Conservation (phyloP, 1,284 basidiomycete genomes). For the Fereydounia khargensis region DNA sequence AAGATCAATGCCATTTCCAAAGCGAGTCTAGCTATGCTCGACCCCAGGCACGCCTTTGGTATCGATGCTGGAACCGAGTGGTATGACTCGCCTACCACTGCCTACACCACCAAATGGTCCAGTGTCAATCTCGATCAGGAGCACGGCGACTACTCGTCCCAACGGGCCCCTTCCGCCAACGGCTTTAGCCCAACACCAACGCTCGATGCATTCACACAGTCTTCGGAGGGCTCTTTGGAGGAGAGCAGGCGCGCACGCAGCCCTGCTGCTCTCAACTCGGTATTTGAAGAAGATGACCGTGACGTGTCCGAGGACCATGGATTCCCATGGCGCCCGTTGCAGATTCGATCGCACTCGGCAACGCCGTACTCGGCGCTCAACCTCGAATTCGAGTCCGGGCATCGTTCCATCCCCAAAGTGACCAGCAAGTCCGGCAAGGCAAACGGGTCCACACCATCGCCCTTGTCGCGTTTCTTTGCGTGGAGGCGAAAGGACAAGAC, state of each 20-base stretch:
- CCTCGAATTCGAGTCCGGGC: too few relatives aligned
- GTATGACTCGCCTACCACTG: slow-evolving; percentile 7
- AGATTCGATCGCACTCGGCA: too few relatives aligned
- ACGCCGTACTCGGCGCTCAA: too few relatives aligned
- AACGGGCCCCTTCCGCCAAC: too few relatives aligned
- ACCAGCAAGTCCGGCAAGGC: slow-evolving; percentile 1
- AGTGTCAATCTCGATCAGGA: slow-evolving; percentile 10
- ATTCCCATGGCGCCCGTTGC: too few relatives aligned
- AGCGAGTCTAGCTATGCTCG: slow-evolving; percentile 46
- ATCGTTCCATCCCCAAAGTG: too few relatives aligned
- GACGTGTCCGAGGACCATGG: slow-evolving; percentile 13
- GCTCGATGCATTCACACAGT: slow-evolving; percentile 48
- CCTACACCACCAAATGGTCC: not conserved
- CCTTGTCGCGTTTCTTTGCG: slow-evolving; percentile 31
- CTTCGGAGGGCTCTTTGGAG: too few relatives aligned
- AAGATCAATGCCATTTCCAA: slow-evolving; percentile 52
- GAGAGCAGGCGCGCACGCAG: slow-evolving; percentile 18
- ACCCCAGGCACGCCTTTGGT: slow-evolving; percentile 51
- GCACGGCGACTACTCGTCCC: not conserved
- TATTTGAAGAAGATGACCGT: slow-evolving; percentile 39
- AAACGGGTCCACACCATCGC: slow-evolving; percentile 8
- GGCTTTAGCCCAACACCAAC: slow-evolving; percentile 41
- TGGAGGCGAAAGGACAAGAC: slow-evolving; percentile 45
- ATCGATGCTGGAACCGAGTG: slow-evolving; percentile 36
- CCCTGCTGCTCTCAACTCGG: slow-evolving; percentile 20